These are phyloP conservation scores for Rosa chinensis DNA, from an alignment of 306 rosid genomes.

Conservation along the genomic window DNA sequence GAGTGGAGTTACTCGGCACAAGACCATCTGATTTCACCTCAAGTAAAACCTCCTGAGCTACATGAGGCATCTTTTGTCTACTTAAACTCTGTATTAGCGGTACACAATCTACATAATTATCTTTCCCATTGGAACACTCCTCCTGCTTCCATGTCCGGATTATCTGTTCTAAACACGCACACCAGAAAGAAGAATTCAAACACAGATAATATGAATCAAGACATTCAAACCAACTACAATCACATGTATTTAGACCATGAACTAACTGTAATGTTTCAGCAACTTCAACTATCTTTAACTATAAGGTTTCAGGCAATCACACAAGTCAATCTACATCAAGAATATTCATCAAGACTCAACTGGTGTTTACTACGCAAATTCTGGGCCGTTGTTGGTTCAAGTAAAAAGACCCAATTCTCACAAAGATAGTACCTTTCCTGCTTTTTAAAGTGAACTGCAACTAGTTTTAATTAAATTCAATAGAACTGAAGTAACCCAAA, in stretches of 20 bases:
- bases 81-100: conserved; percentile 22
- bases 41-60: conserved; percentile 38
- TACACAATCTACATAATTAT: conserved; percentile 20
- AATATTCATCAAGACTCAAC: neutral
- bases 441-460: neutral
- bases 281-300: neutral
- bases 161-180: conserved; percentile 39
- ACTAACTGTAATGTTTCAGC: neutral
- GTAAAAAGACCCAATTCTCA: neutral
- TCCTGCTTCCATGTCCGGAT: conserved; percentile 34
- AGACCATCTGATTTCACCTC: conserved; percentile 36
- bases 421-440: neutral
- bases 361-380: neutral
- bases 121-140: conserved; percentile 14
- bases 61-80: conserved; percentile 40
- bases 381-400: neutral
- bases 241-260: neutral
- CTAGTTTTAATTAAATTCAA: neutral
- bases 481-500: neutral
- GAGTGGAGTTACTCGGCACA: conserved; percentile 35
- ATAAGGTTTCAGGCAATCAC: neutral
- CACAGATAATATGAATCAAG: neutral
- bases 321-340: neutral
- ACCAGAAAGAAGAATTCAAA: conserved; percentile 13
- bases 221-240: neutral